These are phyloP conservation scores for Paracoccidioides brasiliensis DNA, from an alignment of 2,329 filamentous ascomycete species.

Conservation along the genomic window DNA sequence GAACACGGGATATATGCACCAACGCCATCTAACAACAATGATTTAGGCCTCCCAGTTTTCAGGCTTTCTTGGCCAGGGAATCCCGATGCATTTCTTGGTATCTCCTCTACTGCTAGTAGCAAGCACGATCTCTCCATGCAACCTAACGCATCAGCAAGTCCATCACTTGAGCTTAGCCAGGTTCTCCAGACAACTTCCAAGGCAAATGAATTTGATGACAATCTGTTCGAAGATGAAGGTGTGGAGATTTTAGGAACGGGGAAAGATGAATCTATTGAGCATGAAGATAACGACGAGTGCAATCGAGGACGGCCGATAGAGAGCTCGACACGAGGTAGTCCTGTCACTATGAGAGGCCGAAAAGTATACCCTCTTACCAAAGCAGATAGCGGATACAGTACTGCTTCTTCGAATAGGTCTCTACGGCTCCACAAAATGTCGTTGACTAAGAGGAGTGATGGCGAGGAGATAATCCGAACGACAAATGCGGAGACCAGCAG, in stretches of 20 bases:
- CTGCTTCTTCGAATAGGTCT: slow-evolving; percentile 16
- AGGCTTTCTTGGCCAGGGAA: background rate
- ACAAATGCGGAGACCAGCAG: background rate
- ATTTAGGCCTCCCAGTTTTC: background rate
- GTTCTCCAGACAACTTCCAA: background rate
- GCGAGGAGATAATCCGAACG: background rate
- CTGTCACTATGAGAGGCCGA: slow-evolving; percentile 5
- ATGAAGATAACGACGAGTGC: background rate
- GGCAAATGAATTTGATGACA: background rate
- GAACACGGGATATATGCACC: background rate
- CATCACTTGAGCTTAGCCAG: background rate
- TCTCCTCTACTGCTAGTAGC: background rate
- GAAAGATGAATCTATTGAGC: background rate
- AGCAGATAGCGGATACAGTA: slow-evolving; percentile 29
- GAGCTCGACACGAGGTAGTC: slow-evolving; percentile 4
- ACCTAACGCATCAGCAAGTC: background rate
- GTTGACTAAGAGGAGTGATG: background rate
- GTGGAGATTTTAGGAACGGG: slow-evolving; percentile 12
- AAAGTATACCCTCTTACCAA: slow-evolving; percentile 19
- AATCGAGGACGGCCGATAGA: slow-evolving; percentile 5
- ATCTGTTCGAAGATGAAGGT: background rate
- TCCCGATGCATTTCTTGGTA: background rate
- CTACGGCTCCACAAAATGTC: background rate
- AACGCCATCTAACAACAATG: background rate
- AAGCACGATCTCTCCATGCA: background rate